Evolutionary conservation across 352 stramenopile genomes (phyloP), one percentile per base, ranked within the genome.

Genomic region (Phytophthora sp.): DNA sequence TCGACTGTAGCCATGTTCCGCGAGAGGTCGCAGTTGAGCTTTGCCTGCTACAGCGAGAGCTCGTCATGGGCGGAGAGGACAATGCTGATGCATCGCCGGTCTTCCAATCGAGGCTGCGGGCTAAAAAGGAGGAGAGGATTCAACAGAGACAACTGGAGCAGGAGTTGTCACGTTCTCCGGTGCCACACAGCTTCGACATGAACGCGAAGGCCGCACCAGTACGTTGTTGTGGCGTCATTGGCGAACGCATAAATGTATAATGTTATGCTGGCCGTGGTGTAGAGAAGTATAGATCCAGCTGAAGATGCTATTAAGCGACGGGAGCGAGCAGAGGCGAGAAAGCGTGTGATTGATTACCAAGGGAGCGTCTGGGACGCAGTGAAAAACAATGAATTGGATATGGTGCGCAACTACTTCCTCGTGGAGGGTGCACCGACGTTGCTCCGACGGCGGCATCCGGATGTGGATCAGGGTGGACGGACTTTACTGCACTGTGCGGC

Each of bases 401-500:
- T 92, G 51, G 50, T 94, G 24, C 60, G 68, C 34, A 75, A 79
- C 38, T 92, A 85, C 24, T 84, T 94, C 35, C 44, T 86, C 4
- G 79, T 91, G 3, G 81, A 94, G 65, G 79, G 78, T 2, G 61
- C 76, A 11, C 35, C 62, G 11, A 80, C 59, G 41, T 34, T 93
- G 21, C 56, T 91, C 10, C 54, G 50, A 37, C 57, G 67, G 7
- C 76, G 84, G 30, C 74, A 77, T 10, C 79, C 82, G 7, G 56
- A 75, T 8, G 44, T 46, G 10, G 58, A 71, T 1, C 79, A 94
- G 34, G 82, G 76, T n/a, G 72, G 82, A 0, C 78, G 82, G 4
- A 84, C 82, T 10, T 38, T 92, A 26, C 62, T 94, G 15, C 85
- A 94, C 52, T 84, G 61, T 5, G 82, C 85, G 2, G 76, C 78